Base-by-base conservation (phyloP, 2,329 filamentous ascomycete species). In the Colletotrichum chrysophilum region DNA sequence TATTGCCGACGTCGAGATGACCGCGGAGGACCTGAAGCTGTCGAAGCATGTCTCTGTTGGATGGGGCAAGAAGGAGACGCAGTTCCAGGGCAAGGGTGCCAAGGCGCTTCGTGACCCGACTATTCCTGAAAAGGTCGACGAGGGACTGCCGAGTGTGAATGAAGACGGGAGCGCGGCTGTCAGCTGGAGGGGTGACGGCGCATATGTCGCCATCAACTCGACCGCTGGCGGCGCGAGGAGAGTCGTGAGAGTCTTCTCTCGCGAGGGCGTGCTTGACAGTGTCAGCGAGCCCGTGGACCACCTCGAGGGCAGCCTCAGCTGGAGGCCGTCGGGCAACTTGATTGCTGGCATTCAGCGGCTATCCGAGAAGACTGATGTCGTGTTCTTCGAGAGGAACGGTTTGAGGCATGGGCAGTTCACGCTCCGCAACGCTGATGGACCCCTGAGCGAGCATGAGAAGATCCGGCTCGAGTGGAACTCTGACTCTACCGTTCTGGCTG, bases 331-430 rank as follows among this genome's bases (percentile, higher is more conserved):
- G 16, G 97, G 97, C 1, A 98, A 98, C 81, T 87, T 98, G 28
- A 94, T 99, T 80, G 96, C 96, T n/a, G 91, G 94, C 48, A 91
- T 98, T 60, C 95, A 97, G 83, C 90, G 95, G 18, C 84, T 92
- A n/a, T 83, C 89, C 2, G 91, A 93, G 64, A 89, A 89, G n/a
- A 87, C 95, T 24, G 93, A 98, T 79, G 93, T 98, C 60, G 93
- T 98, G 4, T 99, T 99, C 85, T 99, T 99, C 79, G 97, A 99
- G 86, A 91, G 96, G 68, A 99, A 99, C 80, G 97, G 97, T n/a
- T 89, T 99, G 74, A 92, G 96, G n/a, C 97, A 99, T 84, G 97
- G 97, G 6, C 92, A 98, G 78, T 99, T 98, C 81, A 92, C 92
- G n/a, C 88, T 99, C 21, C 92, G 95, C 62, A 91, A 89, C 4